Evolutionary conservation across 1,284 basidiomycete genomes (phyloP).

Genomic region (Cryptococcus neoformans): DNA sequence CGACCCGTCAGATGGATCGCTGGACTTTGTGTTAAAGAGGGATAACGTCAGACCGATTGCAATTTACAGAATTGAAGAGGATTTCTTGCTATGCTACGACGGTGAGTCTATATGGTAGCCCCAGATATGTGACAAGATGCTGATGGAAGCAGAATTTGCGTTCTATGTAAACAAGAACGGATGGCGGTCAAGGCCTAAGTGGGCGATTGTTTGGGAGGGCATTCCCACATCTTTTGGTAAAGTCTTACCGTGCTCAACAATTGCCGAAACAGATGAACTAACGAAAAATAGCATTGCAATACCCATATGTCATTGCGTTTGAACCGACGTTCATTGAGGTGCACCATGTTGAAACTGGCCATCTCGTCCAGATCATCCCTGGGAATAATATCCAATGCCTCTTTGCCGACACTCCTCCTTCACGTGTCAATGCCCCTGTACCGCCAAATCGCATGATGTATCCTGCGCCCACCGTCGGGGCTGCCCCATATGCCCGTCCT

Average conservation of each 20-base stretch:
- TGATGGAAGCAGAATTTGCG: slow-evolving; percentile 71
- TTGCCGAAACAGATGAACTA: neutral
- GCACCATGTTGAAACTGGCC: slow-evolving; percentile 89
- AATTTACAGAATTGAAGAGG: slow-evolving; percentile 94
- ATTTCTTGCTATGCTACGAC: slow-evolving; percentile 97
- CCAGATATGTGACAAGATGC: neutral
- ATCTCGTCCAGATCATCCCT: slow-evolving; percentile 92
- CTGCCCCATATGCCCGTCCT: slow-evolving; percentile 2
- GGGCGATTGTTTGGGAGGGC: slow-evolving; percentile 98
- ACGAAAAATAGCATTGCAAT: slow-evolving; percentile 70
- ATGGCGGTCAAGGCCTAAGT: slow-evolving; percentile 82
- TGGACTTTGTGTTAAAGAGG: slow-evolving; percentile 90
- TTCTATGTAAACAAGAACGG: slow-evolving; percentile 99
- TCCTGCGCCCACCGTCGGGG: slow-evolving; percentile 1
- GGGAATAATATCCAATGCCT: slow-evolving; percentile 82
- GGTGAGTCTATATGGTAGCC: slow-evolving; percentile 56
- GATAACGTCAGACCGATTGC: slow-evolving; percentile 91
- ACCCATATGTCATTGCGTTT: slow-evolving; percentile 96
- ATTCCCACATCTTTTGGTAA: slow-evolving; percentile 87
- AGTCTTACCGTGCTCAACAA: slow-evolving; percentile 28
- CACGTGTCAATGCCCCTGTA: slow-evolving; percentile 50
- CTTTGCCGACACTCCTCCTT: slow-evolving; percentile 91
- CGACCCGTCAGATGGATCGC: slow-evolving; percentile 84
- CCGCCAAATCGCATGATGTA: slow-evolving; percentile 34
- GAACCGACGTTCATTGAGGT: slow-evolving; percentile 97